Evolutionary conservation across 192 early-diverging fungal species (phyloP).

Genomic region (Coemansia sp.): DNA sequence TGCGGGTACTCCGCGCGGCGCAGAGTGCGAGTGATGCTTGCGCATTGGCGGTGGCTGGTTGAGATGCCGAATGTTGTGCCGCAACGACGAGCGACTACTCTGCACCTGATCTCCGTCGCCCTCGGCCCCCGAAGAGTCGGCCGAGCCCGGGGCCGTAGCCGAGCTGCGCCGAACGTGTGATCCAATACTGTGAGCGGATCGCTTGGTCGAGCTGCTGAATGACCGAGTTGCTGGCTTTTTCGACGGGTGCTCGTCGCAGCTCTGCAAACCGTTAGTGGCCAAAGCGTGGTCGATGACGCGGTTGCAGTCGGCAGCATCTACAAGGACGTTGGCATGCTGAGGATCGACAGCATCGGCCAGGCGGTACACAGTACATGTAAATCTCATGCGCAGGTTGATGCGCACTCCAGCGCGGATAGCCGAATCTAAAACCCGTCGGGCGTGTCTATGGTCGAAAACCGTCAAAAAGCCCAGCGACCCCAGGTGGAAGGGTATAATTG

Average conservation of each 20-base stretch:
- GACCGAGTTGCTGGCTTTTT: neutral
- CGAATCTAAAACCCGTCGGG: conserved; percentile 58
- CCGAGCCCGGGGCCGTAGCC: neutral
- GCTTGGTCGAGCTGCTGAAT: neutral
- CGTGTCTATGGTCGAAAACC: conserved; percentile 74
- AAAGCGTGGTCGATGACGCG: conserved; percentile 42
- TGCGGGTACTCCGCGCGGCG: neutral
- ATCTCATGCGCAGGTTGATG: conserved; percentile 88
- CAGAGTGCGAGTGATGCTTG: neutral
- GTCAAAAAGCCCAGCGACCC: conserved; percentile 96
- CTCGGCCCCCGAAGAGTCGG: neutral
- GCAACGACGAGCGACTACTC: neutral
- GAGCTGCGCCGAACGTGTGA: conserved; percentile 15
- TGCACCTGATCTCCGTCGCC: neutral
- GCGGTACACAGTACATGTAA: conserved; percentile 88
- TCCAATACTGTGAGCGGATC: neutral
- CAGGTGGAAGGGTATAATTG: conserved; percentile 90
- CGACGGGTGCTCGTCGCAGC: conserved; percentile 17
- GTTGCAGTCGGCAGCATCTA: conserved; percentile 48
- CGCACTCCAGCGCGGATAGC: conserved; percentile 69
- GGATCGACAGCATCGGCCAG: conserved; percentile 42
- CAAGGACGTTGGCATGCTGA: conserved; percentile 42
- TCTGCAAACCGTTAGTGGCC: conserved; percentile 46
- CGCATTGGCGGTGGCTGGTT: conserved; percentile 6
- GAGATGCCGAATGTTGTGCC: neutral